phyloP scores from a whole-genome alignment of 140 eudicot species.

The Erigeron philadelphicus region DNA sequence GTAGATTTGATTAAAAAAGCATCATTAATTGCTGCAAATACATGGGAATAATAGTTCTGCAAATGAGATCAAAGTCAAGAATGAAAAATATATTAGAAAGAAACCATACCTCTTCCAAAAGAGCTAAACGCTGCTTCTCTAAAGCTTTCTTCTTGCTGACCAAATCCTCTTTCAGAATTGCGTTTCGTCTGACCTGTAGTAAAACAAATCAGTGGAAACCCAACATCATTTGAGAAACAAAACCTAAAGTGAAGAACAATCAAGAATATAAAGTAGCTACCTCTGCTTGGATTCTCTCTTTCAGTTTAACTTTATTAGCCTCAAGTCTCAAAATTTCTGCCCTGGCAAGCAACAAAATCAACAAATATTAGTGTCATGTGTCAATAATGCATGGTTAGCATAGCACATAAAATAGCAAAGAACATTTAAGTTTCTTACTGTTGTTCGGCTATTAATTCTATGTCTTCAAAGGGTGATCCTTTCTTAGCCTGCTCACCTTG shows the following conservation, averaged over 20 bases:
- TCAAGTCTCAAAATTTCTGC: conserved; percentile 71
- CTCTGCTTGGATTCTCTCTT: conserved; percentile 54
- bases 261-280: conserved; percentile 30
- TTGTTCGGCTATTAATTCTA: conserved; percentile 46
- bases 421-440: conserved; percentile 54
- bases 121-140: conserved; percentile 62
- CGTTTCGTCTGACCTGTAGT: conserved; percentile 50
- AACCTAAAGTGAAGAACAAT: background rate
- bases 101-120: conserved; percentile 61
- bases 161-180: conserved; percentile 46
- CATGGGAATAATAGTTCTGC: no score
- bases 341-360: conserved; percentile 30
- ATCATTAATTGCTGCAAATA: no score
- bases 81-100: background rate
- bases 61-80: background rate
- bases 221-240: background rate
- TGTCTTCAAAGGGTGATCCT: conserved; percentile 65
- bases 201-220: background rate
- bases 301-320: conserved; percentile 40
- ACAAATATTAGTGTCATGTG: background rate
- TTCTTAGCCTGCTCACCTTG: conserved; percentile 46
- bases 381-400: background rate
- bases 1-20: no score
- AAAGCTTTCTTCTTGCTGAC: conserved; percentile 60
- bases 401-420: conserved; percentile 2